Evolutionary conservation across 2,329 filamentous ascomycete genomes (phyloP), one percentile per base, ranked within the genome.

Genomic region (Ceratocystiopsis brevicomis): DNA sequence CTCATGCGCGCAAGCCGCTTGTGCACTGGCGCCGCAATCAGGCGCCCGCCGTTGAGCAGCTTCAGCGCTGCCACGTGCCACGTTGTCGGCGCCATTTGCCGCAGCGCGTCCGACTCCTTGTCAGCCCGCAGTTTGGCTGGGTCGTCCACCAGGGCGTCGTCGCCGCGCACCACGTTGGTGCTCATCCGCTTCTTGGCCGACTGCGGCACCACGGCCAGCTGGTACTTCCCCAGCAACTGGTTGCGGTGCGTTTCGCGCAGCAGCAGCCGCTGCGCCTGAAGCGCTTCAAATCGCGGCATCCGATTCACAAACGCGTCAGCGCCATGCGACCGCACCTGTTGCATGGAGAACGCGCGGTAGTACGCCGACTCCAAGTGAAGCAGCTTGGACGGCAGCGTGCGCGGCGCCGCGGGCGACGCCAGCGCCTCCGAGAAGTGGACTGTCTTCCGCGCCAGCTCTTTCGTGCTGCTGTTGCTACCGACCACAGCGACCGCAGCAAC

Each of bases 281-380:
- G 68, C 19, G 85, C 84, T 57, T 96, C 88, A 47, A 88, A 92
- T 40, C 90, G 80, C 19, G 82, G 73, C 45, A 84, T 76, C 37
- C 84, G 80, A 58, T 93, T 82, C 44, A 93, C 72, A 56, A 94
- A 94, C 11, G 79, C 76, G 58, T 96, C 90, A 16, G 68, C 65
- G 43, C 68, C 66, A 45, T 73, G 75, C 14, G 74, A 75, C 32
- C 73, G 73, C 46, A 81, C 70, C 39, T 78, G 64, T 51, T 83
- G 71, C 54, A 80, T 76, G 51, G 85, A 77, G 58, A 94, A 95
- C 11, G 85, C 85, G 48, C 82, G 79, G 62, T 86, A 88, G 60
- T 94, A 95, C 6, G 87, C 81, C 4, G 80, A 78, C 54, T 90
- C 82, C 54, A 72, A 66, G 45, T 65, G 67, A 19, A 59, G 45